These are phyloP conservation scores for Celoporthe dispersa DNA, from an alignment of 2,329 filamentous ascomycete species.

Conservation along the genomic window DNA sequence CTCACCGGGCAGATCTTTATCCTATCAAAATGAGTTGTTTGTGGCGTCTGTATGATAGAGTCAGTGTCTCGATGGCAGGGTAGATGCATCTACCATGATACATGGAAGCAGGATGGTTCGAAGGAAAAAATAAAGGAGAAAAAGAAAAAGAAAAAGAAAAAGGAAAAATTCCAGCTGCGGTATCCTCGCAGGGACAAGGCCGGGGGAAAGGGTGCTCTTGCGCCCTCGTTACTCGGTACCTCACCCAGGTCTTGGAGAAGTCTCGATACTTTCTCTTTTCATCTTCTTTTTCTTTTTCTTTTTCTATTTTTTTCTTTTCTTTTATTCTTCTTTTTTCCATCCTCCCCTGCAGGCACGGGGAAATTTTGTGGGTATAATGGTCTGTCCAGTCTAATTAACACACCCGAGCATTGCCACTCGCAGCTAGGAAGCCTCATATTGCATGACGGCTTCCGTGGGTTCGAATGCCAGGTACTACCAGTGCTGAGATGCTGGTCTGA, in stretches of 20 bases:
- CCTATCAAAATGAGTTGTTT: constrained; percentile 49
- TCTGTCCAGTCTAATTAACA: neutral
- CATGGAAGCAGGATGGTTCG: constrained; percentile 42
- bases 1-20: constrained; percentile 43
- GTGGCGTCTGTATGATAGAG: constrained; percentile 54
- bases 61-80: constrained; percentile 50
- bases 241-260: constrained; percentile 20
- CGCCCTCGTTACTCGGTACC: constrained; percentile 23
- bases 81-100: constrained; percentile 51
- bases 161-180: constrained; percentile 18
- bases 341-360: constrained; percentile 21
- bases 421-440: neutral
- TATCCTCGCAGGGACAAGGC: constrained; percentile 24
- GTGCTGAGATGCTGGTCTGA: constrained; percentile 7
- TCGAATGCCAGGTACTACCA: neutral
- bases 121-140: no score
- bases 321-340: neutral
- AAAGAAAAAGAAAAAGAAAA: neutral
- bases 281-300: neutral
- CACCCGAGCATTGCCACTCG: constrained; percentile 1
- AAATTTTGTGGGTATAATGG: constrained; percentile 22
- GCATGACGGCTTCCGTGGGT: neutral
- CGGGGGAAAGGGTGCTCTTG: constrained; percentile 17
- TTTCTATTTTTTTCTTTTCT: neutral
- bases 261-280: constrained; percentile 19